These are phyloP conservation scores for Mortierella sp. DNA, from an alignment of 371 early-diverging fungal species.

Conservation along the genomic window DNA sequence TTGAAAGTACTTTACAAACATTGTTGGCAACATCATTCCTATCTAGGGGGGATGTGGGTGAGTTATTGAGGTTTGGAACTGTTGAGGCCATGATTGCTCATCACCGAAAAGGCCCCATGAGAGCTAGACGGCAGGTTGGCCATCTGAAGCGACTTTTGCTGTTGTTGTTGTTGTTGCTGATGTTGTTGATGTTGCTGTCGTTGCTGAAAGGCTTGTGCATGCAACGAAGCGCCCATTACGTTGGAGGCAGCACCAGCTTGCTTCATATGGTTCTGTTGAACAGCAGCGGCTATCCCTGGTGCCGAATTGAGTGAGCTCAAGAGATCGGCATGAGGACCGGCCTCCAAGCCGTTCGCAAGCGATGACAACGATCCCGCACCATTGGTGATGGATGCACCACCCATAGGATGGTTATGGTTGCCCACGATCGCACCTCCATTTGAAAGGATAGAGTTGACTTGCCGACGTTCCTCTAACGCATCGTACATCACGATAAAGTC, in stretches of 20 bases:
- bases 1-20: no score
- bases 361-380: slow-evolving; percentile 15
- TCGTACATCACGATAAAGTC: slow-evolving; percentile 86
- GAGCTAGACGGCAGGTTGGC: slow-evolving; percentile 29
- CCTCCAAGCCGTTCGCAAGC: slow-evolving; percentile 24
- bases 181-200: slow-evolving; percentile 31
- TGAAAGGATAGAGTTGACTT: slow-evolving; percentile 26
- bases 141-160: slow-evolving; percentile 37
- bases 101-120: slow-evolving; percentile 24
- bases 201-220: slow-evolving; percentile 19
- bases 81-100: slow-evolving; percentile 17
- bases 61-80: slow-evolving; percentile 19
- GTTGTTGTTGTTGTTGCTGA: slow-evolving; percentile 31
- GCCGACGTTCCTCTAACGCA: slow-evolving; percentile 81
- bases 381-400: slow-evolving; percentile 14
- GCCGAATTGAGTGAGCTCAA: slow-evolving; percentile 40
- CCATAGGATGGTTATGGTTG: not conserved
- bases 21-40: no score
- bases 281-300: slow-evolving; percentile 8
- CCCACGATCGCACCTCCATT: slow-evolving; percentile 13
- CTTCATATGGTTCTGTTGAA: slow-evolving; percentile 21
- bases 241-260: slow-evolving; percentile 5
- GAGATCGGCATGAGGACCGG: slow-evolving; percentile 17
- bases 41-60: no score
- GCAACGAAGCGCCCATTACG: slow-evolving; percentile 9